Evolutionary conservation across 2,329 filamentous ascomycete genomes (phyloP), one percentile per base, ranked within the genome.

Genomic region (Myrmaecium sp.): DNA sequence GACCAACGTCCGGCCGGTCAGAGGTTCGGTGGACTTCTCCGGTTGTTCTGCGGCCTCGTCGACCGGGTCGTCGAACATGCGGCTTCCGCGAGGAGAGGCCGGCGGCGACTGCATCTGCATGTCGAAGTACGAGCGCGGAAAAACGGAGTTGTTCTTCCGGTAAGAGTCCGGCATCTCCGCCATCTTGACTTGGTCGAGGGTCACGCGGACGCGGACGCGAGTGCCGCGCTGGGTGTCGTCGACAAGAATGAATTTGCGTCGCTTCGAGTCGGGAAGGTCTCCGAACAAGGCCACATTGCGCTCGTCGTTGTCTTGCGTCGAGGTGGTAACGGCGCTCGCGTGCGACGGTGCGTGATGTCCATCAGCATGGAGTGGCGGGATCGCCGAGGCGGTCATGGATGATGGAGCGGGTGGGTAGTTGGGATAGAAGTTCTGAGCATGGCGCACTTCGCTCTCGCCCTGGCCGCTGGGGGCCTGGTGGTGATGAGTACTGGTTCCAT

Each of bases 161-260:
- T 93, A 94, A 10, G 81, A 89, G 51, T 95, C 86, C 1, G 86
- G 86, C 45, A 95, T 92, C 53, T 95, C 86, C 43, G 84, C 77
- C 58, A 89, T 91, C 48, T 94, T 78, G 40, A 94, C 83, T 23
- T 75, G 74, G 45, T 94, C 82, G n/a, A 98, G 70, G 35, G 79
- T 89, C 27, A 94, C 84, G 34, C 84, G 77, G 23, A 95, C 84
- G 10, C 86, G 74, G 2, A 94, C 74, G 21, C 83, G 70, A 26
- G 71, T 75, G 27, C 76, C 77, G 18, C 81, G 75, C 34, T 83
- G 77, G 27, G 71, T 74, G 49, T 95, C 86, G 38, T 94, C 84
- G 15, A 95, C 83, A 6, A 95, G 69, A 39, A 95, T 93, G 52
- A 95, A 95, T 54, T 94, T 95, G 47, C 86, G 77, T 44, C 82